phyloP scores from a whole-genome alignment of 331 rosid species.

The Malus hybrid region DNA sequence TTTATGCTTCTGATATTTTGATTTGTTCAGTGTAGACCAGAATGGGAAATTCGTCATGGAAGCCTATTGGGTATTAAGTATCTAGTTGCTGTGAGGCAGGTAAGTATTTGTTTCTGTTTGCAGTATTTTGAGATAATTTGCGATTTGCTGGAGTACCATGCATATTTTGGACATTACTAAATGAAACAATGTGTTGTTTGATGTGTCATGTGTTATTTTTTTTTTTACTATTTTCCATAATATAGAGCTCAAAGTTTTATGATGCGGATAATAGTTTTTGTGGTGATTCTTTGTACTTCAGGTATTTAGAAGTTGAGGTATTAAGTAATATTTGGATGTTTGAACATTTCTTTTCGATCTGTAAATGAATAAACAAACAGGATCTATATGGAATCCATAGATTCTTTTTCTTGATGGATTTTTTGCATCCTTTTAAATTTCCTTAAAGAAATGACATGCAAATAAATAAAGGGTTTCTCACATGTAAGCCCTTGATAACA shows the following conservation, averaged over 20 bases:
- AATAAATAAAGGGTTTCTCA: background rate
- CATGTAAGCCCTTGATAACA: background rate
- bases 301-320: background rate
- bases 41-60: conserved; percentile 99
- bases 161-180: background rate
- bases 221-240: background rate
- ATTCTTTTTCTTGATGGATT: background rate
- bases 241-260: background rate
- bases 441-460: background rate
- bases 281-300: background rate
- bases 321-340: background rate
- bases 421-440: background rate
- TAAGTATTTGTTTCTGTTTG: conserved; percentile 17
- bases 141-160: background rate
- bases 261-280: background rate
- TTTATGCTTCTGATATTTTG: conserved; percentile 38
- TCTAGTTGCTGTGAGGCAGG: conserved; percentile 95
- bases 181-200: background rate
- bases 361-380: background rate
- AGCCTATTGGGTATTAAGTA: conserved; percentile 93
- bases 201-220: background rate
- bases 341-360: background rate
- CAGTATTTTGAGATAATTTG: background rate
- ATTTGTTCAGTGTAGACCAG: conserved; percentile 93
- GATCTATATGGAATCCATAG: background rate